Evolutionary conservation across 352 stramenopile genomes (phyloP).

Genomic region (Phytopythium helicoides): DNA sequence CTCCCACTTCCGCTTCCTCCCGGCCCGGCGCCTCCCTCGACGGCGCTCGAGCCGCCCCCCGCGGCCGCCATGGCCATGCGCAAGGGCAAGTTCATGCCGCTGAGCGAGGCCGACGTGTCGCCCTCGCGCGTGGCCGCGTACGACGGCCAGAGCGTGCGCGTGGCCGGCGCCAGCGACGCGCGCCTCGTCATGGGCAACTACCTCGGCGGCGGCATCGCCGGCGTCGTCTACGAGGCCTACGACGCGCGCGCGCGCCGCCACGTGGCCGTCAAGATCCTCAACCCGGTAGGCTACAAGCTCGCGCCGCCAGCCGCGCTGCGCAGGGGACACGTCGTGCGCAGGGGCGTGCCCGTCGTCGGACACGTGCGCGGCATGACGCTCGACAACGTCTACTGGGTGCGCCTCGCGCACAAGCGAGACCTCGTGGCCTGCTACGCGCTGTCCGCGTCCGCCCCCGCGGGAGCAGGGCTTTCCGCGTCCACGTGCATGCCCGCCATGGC

Average conservation of each 20-base stretch:
- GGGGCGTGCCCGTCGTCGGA: slow-evolving; percentile 46
- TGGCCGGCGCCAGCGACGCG: slow-evolving; percentile 17
- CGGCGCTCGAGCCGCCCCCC: neutral
- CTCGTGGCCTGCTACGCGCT: slow-evolving; percentile 71
- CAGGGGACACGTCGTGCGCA: slow-evolving; percentile 86
- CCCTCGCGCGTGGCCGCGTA: slow-evolving; percentile 73
- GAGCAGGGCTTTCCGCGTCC: neutral
- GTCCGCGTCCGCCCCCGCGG: slow-evolving; percentile 7
- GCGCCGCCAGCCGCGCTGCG: slow-evolving; percentile 65
- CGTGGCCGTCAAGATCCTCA: slow-evolving; percentile 97
- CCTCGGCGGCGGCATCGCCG: slow-evolving; percentile 89
- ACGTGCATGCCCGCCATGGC: slow-evolving; percentile 9
- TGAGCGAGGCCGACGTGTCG: slow-evolving; percentile 80
- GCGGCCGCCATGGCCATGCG: slow-evolving; percentile 30
- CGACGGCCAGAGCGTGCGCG: slow-evolving; percentile 76
- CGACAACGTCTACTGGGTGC: slow-evolving; percentile 81
- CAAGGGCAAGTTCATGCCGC: slow-evolving; percentile 87
- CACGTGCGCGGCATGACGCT: slow-evolving; percentile 58
- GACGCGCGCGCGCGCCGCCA: slow-evolving; percentile 72
- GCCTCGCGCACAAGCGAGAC: slow-evolving; percentile 54
- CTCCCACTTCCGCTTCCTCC: neutral
- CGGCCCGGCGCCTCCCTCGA: neutral
- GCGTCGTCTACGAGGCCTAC: slow-evolving; percentile 91
- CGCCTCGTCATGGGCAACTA: slow-evolving; percentile 91
- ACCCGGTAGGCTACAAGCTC: slow-evolving; percentile 95